Conservation (phyloP, 805 yeast genomes). For the Pichia eremophila region DNA sequence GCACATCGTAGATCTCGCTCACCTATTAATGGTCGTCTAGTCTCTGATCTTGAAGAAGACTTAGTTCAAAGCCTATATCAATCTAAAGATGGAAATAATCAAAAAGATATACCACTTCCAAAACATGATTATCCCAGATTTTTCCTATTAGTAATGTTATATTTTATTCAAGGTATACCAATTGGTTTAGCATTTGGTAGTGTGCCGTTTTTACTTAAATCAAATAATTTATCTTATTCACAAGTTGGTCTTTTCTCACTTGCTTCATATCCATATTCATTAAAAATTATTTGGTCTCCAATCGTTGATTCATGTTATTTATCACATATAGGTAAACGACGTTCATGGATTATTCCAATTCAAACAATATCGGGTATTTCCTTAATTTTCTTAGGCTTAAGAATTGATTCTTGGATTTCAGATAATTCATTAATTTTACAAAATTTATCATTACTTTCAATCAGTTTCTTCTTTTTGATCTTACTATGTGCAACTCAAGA, state of each 20-base stretch:
- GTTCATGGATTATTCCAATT: slow-evolving; percentile 92
- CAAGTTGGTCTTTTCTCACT: slow-evolving; percentile 86
- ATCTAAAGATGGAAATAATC: neutral
- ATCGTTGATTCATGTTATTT: slow-evolving; percentile 82
- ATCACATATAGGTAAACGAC: slow-evolving; percentile 63
- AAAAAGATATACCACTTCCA: slow-evolving; percentile 17
- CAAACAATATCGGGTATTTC: slow-evolving; percentile 72
- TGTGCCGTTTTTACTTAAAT: slow-evolving; percentile 79
- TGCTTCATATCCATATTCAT: slow-evolving; percentile 90
- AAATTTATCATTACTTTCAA: slow-evolving; percentile 50
- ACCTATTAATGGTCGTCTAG: neutral
- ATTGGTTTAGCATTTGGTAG: slow-evolving; percentile 94
- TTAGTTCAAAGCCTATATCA: neutral
- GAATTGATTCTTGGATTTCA: slow-evolving; percentile 38
- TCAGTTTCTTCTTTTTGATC: slow-evolving; percentile 66
- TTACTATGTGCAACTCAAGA: slow-evolving; percentile 95
- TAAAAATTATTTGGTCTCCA: slow-evolving; percentile 92
- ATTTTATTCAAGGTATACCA: slow-evolving; percentile 91
- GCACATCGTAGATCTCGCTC: slow-evolving; percentile 6
- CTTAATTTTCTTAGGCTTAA: slow-evolving; percentile 53
- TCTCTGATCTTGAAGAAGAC: neutral
- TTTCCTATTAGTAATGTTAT: slow-evolving; percentile 58
- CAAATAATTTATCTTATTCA: slow-evolving; percentile 66
- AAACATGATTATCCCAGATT: slow-evolving; percentile 63
- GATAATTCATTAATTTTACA: slow-evolving; percentile 33